Base-by-base conservation (phyloP, 1,284 basidiomycete species). In the Boletus hoseneyae region DNA sequence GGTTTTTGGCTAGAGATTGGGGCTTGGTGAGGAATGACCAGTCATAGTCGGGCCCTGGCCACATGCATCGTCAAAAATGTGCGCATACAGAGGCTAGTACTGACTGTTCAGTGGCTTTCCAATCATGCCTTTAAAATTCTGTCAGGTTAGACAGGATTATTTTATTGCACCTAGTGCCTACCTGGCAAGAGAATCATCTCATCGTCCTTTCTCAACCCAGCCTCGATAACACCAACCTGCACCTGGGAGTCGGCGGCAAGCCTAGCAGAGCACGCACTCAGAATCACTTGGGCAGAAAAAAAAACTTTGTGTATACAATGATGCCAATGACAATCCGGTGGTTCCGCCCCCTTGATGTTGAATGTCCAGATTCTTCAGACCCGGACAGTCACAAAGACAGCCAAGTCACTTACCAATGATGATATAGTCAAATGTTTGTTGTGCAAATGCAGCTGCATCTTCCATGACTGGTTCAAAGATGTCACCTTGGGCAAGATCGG, bases 361-460 rank as follows among this genome's bases (percentile, higher is more conserved):
- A 41, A 30, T 8, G 15, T 8, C n/a, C 38, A 8, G 23, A n/a
- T 32, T 19, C 12, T 8, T 30, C 16, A 47, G 25, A 33, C 16
- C 16, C 16, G 3, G 6, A 16, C 16, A 16, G 16, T 25, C 39
- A 21, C 38, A 47, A 47, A 15, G 23, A 43, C 4, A 19, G 21
- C 4, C 10, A 6, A 30, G n/a, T 35, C 18, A 48, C 57, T 10
- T 29, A 58, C 58, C 58, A 7, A 60, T 39, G 21, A 61, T n/a
- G 38, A 62, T 50, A 32, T 62, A 54, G 38, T 59, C 58, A 33
- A 62, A 62, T 18, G 29, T 18, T 34, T 52, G 45, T 39, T 16
- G 33, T 4, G 48, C 46, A 42, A 59, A 56, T 15, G 33, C 52
- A 9, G 35, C 1, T 7, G 60, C 51, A 25, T 48, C 42, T 11